These are phyloP conservation scores for Tephrocybe sp. DNA, from an alignment of 768 basidiomycete species.

Conservation along the genomic window DNA sequence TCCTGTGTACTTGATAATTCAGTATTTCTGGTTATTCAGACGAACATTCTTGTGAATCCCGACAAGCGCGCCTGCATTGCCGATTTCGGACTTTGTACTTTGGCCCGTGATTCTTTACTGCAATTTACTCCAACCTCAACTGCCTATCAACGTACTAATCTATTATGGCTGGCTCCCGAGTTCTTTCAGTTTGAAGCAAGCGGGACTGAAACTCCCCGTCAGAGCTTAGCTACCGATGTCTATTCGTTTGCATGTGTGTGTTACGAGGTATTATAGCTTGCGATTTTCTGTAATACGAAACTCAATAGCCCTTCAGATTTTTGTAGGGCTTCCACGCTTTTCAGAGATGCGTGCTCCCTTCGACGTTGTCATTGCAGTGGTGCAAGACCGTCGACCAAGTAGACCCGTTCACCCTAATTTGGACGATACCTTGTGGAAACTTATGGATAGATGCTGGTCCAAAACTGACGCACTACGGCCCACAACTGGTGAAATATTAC, in stretches of 20 bases:
- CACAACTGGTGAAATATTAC: background rate
- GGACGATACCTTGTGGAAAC: conserved; percentile 6
- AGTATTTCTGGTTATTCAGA: background rate
- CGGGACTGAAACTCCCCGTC: conserved; percentile 4
- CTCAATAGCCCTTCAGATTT: conserved; percentile 1
- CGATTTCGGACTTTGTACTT: conserved; percentile 11
- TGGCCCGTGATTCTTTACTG: conserved; percentile 5
- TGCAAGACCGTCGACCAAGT: background rate
- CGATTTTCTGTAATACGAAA: background rate
- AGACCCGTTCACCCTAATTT: conserved; percentile 1
- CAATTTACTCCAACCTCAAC: conserved; percentile 8
- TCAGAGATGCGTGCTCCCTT: background rate
- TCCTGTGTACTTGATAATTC: background rate
- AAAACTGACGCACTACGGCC: background rate
- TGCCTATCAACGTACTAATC: conserved; percentile 1
- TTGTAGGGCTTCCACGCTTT: conserved; percentile 9
- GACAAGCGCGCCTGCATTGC: conserved; percentile 12
- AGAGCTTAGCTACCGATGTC: conserved; percentile 9
- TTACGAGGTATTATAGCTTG: conserved; percentile 1
- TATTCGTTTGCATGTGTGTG: conserved; percentile 11
- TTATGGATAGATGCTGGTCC: conserved; percentile 10
- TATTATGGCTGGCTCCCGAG: conserved; percentile 13
- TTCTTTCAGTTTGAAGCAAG: conserved; percentile 5
- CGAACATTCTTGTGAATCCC: conserved; percentile 13
- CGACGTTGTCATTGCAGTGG: conserved; percentile 4